Base-by-base conservation (phyloP, 2,329 filamentous ascomycete genomes). In the Bisporella sp. region DNA sequence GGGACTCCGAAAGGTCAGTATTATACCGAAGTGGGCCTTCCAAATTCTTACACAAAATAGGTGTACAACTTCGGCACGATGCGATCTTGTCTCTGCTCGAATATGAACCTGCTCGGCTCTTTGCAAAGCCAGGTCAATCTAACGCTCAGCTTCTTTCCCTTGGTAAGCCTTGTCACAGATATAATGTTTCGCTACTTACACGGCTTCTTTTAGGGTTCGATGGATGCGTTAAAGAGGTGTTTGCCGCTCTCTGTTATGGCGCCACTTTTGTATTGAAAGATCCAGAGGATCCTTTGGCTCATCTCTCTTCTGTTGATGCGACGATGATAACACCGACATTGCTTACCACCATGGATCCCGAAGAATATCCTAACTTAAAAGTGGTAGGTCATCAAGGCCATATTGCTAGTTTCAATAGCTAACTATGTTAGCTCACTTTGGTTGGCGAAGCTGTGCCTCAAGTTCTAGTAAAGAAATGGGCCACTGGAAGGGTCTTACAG, bases 381-480 rank as follows among this genome's bases (percentile, higher is more conserved):
- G 13, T 39, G 35, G 9, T 9, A 39, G 35, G 9, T 39, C 9
- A 13, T 9, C 9, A 9, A 13, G 35, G 9, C 9, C 13, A 13
- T 3, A 11, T 11, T 39, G 2, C 35, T 39, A 11, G 13, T 11
- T 11, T 39, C 35, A 39, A 39, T 13, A 13, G 9, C 13, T 11
- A 39, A 11, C 35, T 11, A 11, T 11, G 9, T 13, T 13, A 52
- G 44, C 51, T 73, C 5, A 69, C 69, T 50, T 55, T 73, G 4
- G 69, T 66, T 1, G 69, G 69, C 0, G 70, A 72, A 53, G 49
- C 62, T 0, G 64, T 72, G 4, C 59, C 66, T 1, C 66, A 69
- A 53, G 39, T 43, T 4, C 52, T 68, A 2, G 56, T 48, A 31
- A 66, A 71, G 45, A 46, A 5, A 1, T 73, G 71, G 71, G 53